Conservation (phyloP, 2,329 filamentous ascomycete species). For the Cadophora gregata region DNA sequence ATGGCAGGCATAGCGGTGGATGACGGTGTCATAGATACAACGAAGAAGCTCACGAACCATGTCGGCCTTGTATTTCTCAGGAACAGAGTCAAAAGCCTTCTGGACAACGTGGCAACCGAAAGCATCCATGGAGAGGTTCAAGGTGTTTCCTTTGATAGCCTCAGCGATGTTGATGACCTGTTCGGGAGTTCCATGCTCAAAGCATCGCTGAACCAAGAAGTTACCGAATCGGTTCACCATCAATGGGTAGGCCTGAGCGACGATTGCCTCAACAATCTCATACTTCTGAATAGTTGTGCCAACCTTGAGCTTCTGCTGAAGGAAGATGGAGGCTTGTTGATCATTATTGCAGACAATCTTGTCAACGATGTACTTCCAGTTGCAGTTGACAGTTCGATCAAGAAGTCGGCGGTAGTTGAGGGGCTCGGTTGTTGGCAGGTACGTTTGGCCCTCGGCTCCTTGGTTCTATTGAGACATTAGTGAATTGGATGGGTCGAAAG, state of each 20-base stretch:
- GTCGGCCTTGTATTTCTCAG: conserved; percentile 95
- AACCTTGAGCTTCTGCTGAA: conserved; percentile 98
- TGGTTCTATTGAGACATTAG: conserved; percentile 49
- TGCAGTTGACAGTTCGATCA: conserved; percentile 94
- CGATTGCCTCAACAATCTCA: conserved; percentile 95
- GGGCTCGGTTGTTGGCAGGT: conserved; percentile 85
- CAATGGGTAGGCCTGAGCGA: conserved; percentile 89
- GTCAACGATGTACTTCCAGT: conserved; percentile 99
- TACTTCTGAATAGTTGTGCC: conserved; percentile 95
- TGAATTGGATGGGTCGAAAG: conserved; percentile 35
- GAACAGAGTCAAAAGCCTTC: conserved; percentile 97
- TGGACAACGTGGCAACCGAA: conserved; percentile 99
- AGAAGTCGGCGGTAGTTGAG: conserved; percentile 95
- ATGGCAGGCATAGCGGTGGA: conserved; percentile 98
- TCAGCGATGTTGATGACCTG: conserved; percentile 95
- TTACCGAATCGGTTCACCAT: conserved; percentile 99
- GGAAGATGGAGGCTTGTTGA: conserved; percentile 97
- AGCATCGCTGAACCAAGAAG: conserved; percentile 97
- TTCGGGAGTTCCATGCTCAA: conserved; percentile 94
- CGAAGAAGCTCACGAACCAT: conserved; percentile 99
- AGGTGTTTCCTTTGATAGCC: conserved; percentile 89
- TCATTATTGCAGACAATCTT: conserved; percentile 99
- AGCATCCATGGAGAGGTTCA: conserved; percentile 96
- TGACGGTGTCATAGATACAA: conserved; percentile 95
- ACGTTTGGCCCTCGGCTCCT: conserved; percentile 70